These are phyloP conservation scores for Xerophyta viscosa DNA, from an alignment of 106 monocot genomes.

Conservation along the genomic window DNA sequence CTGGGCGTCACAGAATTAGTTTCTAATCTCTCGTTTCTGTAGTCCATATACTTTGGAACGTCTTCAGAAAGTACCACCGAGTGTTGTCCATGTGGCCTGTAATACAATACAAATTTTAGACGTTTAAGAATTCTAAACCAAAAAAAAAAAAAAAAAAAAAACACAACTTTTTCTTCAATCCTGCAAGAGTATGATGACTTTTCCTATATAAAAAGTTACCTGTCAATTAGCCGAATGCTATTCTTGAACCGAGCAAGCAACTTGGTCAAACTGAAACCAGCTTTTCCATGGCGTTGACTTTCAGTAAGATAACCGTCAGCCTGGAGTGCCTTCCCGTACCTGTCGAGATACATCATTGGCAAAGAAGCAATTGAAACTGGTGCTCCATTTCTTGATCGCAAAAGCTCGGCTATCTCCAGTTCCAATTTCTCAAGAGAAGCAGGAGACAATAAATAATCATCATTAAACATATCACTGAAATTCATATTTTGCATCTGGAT, in stretches of 20 bases:
- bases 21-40: constrained; percentile 22
- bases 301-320: constrained; percentile 86
- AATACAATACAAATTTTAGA: constrained; percentile 1
- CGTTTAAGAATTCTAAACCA: too few relatives aligned
- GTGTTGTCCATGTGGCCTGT: constrained; percentile 79
- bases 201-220: constrained; percentile 20
- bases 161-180: background rate
- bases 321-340: constrained; percentile 66
- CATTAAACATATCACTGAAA: constrained; percentile 9
- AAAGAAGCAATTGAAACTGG: constrained; percentile 69
- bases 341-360: constrained; percentile 68
- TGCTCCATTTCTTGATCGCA: constrained; percentile 39
- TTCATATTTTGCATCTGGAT: background rate
- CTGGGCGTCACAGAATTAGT: constrained; percentile 6
- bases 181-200: background rate
- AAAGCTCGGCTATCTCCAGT: constrained; percentile 59
- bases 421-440: constrained; percentile 54
- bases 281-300: constrained; percentile 83
- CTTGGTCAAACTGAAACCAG: constrained; percentile 71
- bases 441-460: constrained; percentile 18
- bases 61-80: constrained; percentile 49
- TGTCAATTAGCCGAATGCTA: constrained; percentile 62
- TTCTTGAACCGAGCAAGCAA: constrained; percentile 59
- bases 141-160: background rate
- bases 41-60: constrained; percentile 33